Evolutionary conservation across 805 yeast genomes (phyloP), one percentile per base, ranked within the genome.

Genomic region (Jamesozyma hellenica): DNA sequence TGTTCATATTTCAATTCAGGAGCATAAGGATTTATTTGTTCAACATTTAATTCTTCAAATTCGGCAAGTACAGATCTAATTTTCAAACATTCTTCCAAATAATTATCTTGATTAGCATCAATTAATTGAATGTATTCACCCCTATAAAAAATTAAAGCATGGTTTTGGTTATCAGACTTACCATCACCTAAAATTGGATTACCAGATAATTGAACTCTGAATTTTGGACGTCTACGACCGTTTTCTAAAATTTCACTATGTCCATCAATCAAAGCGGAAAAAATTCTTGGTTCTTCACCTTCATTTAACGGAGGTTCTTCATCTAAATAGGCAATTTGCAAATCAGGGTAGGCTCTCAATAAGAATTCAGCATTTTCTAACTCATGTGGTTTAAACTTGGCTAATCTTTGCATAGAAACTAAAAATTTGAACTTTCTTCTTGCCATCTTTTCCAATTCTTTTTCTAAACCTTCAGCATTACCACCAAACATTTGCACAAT

Each of bases 401-500:
- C 71, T 56, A 80, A 74, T 65, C 88, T 73, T 69, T 85, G 95
- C 94, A 85, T 83, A 21, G 94, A 79, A 42, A 83, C 87, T 49
- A 84, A 69, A 49, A 83, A 74, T 55, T 77, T 76, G 68, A 85
- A 85, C 61, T 85, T 85, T 61, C 94, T 73, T 65, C 80, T 71
- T 12, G 94, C 87, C 83, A 84, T 79, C 53, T 75, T 77, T 66
- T 90, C 96, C 50, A 90, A 77, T 64, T 94, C 97, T 65, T 87
- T 77, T 70, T 92, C 97, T 41, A 77, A 74, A 54, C 95, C 94
- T 68, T 90, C 97, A 44, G 96, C 94, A 62, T 90, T 94, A 53
- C 97, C 97, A 53, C 96, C 97, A 61, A 88, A 90, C 87, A 88
- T 86, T 71, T 92, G 96, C 45, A 88, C 94, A 61, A 86, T 79